Conservation (phyloP, 768 basidiomycete species). For the Termitomyces sp. region DNA sequence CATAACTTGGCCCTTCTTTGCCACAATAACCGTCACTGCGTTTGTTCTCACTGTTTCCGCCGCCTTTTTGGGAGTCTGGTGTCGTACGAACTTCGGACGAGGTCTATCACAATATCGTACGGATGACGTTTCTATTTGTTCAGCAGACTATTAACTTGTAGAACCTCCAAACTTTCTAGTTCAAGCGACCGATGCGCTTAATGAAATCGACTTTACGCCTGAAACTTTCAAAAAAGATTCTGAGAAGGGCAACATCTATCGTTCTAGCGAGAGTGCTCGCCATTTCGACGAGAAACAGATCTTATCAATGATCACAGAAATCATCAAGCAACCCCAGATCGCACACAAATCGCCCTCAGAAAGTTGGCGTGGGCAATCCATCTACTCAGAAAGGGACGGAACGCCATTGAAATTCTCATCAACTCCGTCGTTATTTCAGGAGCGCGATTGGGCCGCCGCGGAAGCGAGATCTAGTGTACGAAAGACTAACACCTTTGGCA, state of each 20-base stretch:
- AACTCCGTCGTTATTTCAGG: slow-evolving; percentile 13
- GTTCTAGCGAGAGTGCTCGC: not conserved
- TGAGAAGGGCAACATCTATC: slow-evolving; percentile 15
- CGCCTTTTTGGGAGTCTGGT: slow-evolving; percentile 40
- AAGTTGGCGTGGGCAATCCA: slow-evolving; percentile 5
- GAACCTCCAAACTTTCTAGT: slow-evolving; percentile 22
- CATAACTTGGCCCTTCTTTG: slow-evolving; percentile 43
- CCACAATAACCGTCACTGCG: slow-evolving; percentile 39
- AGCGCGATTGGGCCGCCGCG: not conserved
- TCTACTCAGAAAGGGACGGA: slow-evolving; percentile 11
- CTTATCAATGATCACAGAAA: not conserved
- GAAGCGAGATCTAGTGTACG: not conserved
- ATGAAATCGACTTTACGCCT: slow-evolving; percentile 39
- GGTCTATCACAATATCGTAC: slow-evolving; percentile 51
- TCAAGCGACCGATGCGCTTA: slow-evolving; percentile 35
- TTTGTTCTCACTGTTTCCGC: slow-evolving; percentile 39
- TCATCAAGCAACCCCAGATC: slow-evolving; percentile 9
- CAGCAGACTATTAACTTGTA: not conserved
- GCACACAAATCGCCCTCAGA: not conserved
- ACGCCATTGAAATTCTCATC: slow-evolving; percentile 13
- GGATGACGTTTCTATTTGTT: slow-evolving; percentile 11
- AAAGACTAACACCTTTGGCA: not conserved
- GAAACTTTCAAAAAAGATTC: slow-evolving; percentile 32
- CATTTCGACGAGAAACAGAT: slow-evolving; percentile 5
- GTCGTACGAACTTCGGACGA: slow-evolving; percentile 50